These are phyloP conservation scores for Agrocybe praecox DNA, from an alignment of 768 basidiomycete species.

Conservation along the genomic window DNA sequence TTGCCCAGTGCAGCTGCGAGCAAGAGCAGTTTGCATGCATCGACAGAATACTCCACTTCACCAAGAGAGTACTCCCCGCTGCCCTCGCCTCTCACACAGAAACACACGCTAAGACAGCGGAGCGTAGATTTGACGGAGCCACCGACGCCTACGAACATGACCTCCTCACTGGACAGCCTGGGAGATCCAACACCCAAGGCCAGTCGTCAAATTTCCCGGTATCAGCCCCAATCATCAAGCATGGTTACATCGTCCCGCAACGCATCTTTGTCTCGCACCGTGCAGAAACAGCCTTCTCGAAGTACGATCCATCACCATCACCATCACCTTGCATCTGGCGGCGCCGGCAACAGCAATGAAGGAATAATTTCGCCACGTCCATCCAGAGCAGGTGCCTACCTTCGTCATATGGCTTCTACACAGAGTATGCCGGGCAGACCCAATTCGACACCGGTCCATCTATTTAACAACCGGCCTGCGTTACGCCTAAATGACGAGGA, in stretches of 20 bases:
- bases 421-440: slow-evolving; percentile 42
- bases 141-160: slow-evolving; percentile 30
- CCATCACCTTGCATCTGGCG: slow-evolving; percentile 16
- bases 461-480: slow-evolving; percentile 8
- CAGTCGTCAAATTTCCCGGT: slow-evolving; percentile 8
- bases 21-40: slow-evolving; percentile 11
- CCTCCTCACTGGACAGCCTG: slow-evolving; percentile 37
- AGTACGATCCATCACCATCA: slow-evolving; percentile 26
- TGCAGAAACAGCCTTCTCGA: slow-evolving; percentile 21
- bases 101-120: slow-evolving; percentile 14
- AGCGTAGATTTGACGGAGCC: slow-evolving; percentile 23
- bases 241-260: background rate
- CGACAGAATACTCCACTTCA: no score
- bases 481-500: slow-evolving; percentile 34
- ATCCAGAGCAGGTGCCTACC: slow-evolving; percentile 64
- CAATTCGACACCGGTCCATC: slow-evolving; percentile 27
- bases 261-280: slow-evolving; percentile 4
- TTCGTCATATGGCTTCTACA: slow-evolving; percentile 74
- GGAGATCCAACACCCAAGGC: slow-evolving; percentile 25
- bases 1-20: slow-evolving; percentile 42
- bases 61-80: slow-evolving; percentile 29
- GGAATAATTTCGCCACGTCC: slow-evolving; percentile 34
- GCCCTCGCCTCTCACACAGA: slow-evolving; percentile 30
- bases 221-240: background rate
- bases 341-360: slow-evolving; percentile 11